phyloP scores from a whole-genome alignment of 2,329 filamentous ascomycete species.

The Diaporthe vaccinii region DNA sequence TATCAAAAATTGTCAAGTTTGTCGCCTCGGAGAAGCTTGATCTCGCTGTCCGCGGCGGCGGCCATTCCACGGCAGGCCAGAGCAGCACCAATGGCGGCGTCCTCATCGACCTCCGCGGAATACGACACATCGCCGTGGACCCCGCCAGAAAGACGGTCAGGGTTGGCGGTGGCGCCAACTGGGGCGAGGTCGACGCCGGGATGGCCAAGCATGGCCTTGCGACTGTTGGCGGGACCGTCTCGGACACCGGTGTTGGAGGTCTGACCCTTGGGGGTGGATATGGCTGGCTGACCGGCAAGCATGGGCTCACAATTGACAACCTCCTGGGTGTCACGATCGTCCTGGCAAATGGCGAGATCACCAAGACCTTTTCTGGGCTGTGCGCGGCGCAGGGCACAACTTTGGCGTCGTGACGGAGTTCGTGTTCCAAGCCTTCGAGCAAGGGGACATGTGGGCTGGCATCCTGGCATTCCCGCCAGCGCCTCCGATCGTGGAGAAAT shows the following conservation, averaged over 20 bases:
- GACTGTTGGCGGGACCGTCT: constrained; percentile 1
- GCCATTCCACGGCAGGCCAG: constrained; percentile 1
- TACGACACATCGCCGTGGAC: not conserved
- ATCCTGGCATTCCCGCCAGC: not conserved
- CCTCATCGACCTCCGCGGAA: constrained; percentile 1
- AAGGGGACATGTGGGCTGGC: constrained; percentile 1
- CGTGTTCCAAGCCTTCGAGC: constrained; percentile 58
- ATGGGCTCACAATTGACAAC: constrained; percentile 22
- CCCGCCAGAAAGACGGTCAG: not conserved
- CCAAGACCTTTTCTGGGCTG: constrained; percentile 67
- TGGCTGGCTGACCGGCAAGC: constrained; percentile 30
- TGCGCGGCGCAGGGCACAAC: constrained; percentile 70
- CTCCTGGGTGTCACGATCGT: constrained; percentile 12
- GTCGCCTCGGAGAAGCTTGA: not conserved
- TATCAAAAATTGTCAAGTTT: constrained; percentile 3
- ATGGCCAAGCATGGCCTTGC: not conserved
- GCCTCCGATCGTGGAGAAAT: not conserved
- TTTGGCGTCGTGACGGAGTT: constrained; percentile 69
- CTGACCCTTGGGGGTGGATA: constrained; percentile 22
- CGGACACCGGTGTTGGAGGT: not conserved
- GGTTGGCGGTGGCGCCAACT: constrained; percentile 1
- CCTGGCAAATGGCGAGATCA: constrained; percentile 44
- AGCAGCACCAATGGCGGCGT: constrained; percentile 12
- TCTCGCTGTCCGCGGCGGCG: constrained; percentile 5
- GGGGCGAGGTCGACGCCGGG: constrained; percentile 8